Base-by-base conservation (phyloP, 1,284 basidiomycete species). In the Ceratorhiza oryzae-sativae region DNA sequence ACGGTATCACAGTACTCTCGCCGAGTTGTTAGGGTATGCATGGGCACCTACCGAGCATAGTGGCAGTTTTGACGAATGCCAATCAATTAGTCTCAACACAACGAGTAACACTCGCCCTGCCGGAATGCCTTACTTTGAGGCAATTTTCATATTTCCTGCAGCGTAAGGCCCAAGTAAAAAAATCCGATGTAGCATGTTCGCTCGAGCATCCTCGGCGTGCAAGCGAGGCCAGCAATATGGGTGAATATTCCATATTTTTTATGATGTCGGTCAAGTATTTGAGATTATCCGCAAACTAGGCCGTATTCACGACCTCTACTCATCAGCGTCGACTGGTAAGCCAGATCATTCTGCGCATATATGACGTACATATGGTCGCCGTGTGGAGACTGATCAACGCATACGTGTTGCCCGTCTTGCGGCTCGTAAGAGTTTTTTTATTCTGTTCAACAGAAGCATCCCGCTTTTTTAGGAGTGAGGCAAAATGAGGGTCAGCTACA, bases 331-430 rank as follows among this genome's bases (percentile, higher is more conserved):
- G 30, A 12, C 13, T 12, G 2, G 32, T 30, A 61, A 27, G 25
- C 32, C 3, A 18, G 42, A 9, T 12, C 3, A 46, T 46, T 8
- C 9, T 39, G 27, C 27, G 46, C 30, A 49, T 36, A 49, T 34
- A 49, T 23, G 30, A 27, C 34, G 30, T 36, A 68, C 65, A 15
- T 56, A 68, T 53, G 65, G 53, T 68, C 65, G 30, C 58, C 58
- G 41, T 60, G 55, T 41, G 56, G 45, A 13, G 60, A 59, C n/a
- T 71, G 68, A 71, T 60, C 27, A 71, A 36, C 1, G 68, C 68
- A 20, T 71, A 71, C 5, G 68, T 71, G 23, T 56, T 60, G 32
- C 56, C 55, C 30, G 56, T 71, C 56, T 71, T 71, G 46, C 68
- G 60, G 42, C 36, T 59, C 15, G 41, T 60, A n/a, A 71, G 41